A percentile compares a stretch with the other conserved stretches of the same genome.
Conservation (phyloP, 2,329 filamentous ascomycete species). For the Fusarium sp. region DNA sequence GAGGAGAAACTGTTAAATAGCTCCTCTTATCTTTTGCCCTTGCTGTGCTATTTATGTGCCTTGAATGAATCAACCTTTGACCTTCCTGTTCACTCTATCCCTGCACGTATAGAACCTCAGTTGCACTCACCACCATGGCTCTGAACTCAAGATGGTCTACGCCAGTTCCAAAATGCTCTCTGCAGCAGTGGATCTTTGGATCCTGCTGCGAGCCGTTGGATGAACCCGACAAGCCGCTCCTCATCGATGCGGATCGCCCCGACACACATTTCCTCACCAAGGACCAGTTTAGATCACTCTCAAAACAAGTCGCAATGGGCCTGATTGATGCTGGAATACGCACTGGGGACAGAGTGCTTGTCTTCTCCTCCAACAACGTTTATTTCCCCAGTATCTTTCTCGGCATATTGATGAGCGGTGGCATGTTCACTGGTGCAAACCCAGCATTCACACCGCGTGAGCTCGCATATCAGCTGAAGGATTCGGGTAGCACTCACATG, state of each 20-base stretch:
- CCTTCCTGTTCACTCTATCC: background rate
- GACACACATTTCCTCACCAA: constrained; percentile 75
- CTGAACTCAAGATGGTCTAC: constrained; percentile 61
- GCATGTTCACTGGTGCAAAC: constrained; percentile 82
- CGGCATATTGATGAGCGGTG: constrained; percentile 81
- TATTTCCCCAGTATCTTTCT: constrained; percentile 79
- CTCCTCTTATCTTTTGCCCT: background rate
- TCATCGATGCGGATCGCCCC: constrained; percentile 75
- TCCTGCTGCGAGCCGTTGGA: constrained; percentile 58
- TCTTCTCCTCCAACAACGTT: constrained; percentile 81
- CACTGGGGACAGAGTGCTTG: constrained; percentile 76
- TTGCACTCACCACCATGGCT: constrained; percentile 59
- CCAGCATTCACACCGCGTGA: constrained; percentile 76
- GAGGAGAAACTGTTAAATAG: constrained; percentile 20
- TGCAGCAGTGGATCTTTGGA: constrained; percentile 69
- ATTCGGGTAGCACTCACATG: constrained; percentile 76
- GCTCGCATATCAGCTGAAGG: constrained; percentile 79
- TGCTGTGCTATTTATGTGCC: background rate
- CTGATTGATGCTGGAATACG: constrained; percentile 73
- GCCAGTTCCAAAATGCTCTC: constrained; percentile 62
- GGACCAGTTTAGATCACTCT: constrained; percentile 74
- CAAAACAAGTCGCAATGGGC: constrained; percentile 79
- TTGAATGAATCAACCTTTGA: background rate
- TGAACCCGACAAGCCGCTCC: constrained; percentile 56
- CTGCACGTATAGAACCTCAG: constrained; percentile 35